Evolutionary conservation across 208 protist species (phyloP).

Genomic region (Herpetomonas muscarum): DNA sequence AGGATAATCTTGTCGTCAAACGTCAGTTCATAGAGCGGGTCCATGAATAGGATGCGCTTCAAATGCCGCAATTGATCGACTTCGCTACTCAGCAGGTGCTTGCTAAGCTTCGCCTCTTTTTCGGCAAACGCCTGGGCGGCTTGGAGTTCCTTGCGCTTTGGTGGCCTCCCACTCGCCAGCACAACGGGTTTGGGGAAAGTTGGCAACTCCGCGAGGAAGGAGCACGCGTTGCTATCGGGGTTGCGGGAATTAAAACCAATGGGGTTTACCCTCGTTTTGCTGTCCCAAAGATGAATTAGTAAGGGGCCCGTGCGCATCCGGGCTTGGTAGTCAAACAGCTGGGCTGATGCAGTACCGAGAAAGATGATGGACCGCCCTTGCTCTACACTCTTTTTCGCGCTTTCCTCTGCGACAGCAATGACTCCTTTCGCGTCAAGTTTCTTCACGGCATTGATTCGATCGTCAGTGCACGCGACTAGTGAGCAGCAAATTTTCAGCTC

Average conservation of each 20-base stretch:
- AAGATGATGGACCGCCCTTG: conserved; percentile 27
- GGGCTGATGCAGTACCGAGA: conserved; percentile 32
- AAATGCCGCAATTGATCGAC: conserved; percentile 55
- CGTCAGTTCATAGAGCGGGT: conserved; percentile 56
- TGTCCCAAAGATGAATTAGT: conserved; percentile 40
- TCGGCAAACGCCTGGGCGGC: conserved; percentile 12
- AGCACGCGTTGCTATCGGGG: conserved; percentile 24
- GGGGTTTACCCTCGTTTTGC: conserved; percentile 26
- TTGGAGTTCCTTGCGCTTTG: conserved; percentile 20
- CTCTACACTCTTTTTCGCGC: conserved; percentile 37
- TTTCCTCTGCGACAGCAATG: conserved; percentile 26
- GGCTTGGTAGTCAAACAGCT: conserved; percentile 53
- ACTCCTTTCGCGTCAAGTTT: conserved; percentile 22
- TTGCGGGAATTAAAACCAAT: conserved; percentile 35
- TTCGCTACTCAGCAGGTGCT: conserved; percentile 29
- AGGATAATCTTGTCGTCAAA: conserved; percentile 59
- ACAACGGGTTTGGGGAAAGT: conserved; percentile 44
- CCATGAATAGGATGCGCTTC: conserved; percentile 45
- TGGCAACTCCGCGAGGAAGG: conserved; percentile 33
- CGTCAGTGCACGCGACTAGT: conserved; percentile 25
- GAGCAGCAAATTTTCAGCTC: conserved; percentile 66
- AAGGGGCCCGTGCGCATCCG: conserved; percentile 30
- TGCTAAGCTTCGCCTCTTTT: conserved; percentile 17
- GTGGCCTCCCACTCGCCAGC: conserved; percentile 43
- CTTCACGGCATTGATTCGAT: conserved; percentile 18